phyloP scores from a whole-genome alignment of 2,329 filamentous ascomycete genomes.

The Chaetomiaceae sp. region DNA sequence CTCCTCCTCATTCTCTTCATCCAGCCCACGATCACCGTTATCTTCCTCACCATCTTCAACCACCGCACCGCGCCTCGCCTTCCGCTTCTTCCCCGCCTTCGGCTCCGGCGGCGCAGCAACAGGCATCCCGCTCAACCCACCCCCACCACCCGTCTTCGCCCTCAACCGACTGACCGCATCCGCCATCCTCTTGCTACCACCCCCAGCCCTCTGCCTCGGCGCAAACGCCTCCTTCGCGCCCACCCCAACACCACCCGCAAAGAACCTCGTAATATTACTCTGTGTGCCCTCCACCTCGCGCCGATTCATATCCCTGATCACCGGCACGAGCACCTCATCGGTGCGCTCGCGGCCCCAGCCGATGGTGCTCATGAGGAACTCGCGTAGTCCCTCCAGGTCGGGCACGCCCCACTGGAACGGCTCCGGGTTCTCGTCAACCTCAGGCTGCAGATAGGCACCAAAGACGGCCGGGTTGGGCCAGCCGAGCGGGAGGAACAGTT shows the following conservation, averaged over 20 bases:
- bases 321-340: slow-evolving; percentile 91
- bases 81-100: slow-evolving; percentile 29
- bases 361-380: slow-evolving; percentile 84
- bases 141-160: slow-evolving; percentile 17
- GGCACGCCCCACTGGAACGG: slow-evolving; percentile 93
- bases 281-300: slow-evolving; percentile 87
- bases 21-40: slow-evolving; percentile 5
- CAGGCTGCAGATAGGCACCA: slow-evolving; percentile 76
- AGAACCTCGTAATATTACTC: slow-evolving; percentile 91
- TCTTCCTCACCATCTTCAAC: slow-evolving; percentile 8
- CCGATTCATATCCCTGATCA: slow-evolving; percentile 91
- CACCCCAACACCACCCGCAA: slow-evolving; percentile 58
- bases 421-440: slow-evolving; percentile 74
- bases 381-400: slow-evolving; percentile 76
- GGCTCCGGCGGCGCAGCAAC: slow-evolving; percentile 15
- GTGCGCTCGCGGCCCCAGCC: slow-evolving; percentile 90
- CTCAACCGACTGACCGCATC: slow-evolving; percentile 29
- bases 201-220: slow-evolving; percentile 21
- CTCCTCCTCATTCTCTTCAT: slow-evolving; percentile 6
- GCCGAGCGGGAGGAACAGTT: slow-evolving; percentile 73
- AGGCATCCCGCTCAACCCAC: slow-evolving; percentile 14
- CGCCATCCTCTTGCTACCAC: slow-evolving; percentile 29
- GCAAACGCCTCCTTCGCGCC: slow-evolving; percentile 26
- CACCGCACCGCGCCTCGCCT: slow-evolving; percentile 22
- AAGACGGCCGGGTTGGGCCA: slow-evolving; percentile 78